Base-by-base conservation (phyloP, 139 green algal species). In the Chlamydomonas sp. region DNA sequence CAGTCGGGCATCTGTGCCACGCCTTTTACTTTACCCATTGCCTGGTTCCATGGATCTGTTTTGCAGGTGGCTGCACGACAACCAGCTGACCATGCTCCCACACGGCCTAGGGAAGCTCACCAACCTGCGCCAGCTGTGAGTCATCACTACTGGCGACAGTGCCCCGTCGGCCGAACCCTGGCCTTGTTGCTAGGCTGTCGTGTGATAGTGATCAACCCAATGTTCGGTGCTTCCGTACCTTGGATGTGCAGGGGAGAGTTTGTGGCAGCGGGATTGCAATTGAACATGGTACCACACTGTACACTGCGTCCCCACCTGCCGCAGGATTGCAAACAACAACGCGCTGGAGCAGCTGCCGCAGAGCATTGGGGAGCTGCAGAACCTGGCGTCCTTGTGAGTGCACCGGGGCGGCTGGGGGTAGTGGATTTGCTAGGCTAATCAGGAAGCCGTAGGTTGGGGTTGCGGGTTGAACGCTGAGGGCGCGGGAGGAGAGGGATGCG, bases 1-100 rank as follows among this genome's bases (percentile, higher is more conserved):
- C 31, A 49, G 31, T 49, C 31, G 31, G 31, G 31, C 31, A 49
- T 49, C 31, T 49, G 31, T 49, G 31, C 69, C 20, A 49, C 69
- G 2, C 69, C 69, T 18, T 1, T 6, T 75, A 18, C 18, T 2
- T n/a, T 1, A 8, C 71, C 71, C 69, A 49, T 16, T 49, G 69
- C 16, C n/a, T 20, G 69, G 14, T 76, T 76, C 15, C 16, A 8
- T 76, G 14, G n/a, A 12, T 12, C 9, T 20, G 14, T 15, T 4
- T 31, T 31, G 75, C 80, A 92, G 89, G 63, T 92, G 90, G 90
- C 67, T 92, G 73, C 89, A 92, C 66, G 81, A 87, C 84, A 98
- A 98, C 86, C 79, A 91, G 57, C 92, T 98, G 15, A 90, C 86
- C 1, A 85, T 89, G 17, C 91, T 98, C 61, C 96, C 96, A 6